Evolutionary conservation across 2,329 filamentous ascomycete species (phyloP).

Genomic region (Hypoxylon sp.): DNA sequence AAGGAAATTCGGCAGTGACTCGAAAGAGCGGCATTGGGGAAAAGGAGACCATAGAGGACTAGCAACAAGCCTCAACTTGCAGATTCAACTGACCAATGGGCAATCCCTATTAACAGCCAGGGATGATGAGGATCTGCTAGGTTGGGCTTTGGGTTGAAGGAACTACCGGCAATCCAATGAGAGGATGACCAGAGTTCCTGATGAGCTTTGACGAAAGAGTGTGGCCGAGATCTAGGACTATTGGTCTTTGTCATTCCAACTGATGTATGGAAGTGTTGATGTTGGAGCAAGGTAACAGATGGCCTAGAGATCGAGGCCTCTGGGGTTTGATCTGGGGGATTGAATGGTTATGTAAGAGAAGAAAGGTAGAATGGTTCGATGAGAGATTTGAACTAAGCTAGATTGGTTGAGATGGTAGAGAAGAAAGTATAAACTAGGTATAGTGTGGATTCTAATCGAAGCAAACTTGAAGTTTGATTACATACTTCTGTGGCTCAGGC

Average conservation of each 20-base stretch:
- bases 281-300: neutral
- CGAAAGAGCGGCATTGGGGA: neutral
- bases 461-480: neutral
- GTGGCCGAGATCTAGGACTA: neutral
- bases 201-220: no score
- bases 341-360: neutral
- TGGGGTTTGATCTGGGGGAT: neutral
- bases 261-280: conserved; percentile 1
- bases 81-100: neutral
- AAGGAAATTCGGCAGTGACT: neutral
- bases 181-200: neutral
- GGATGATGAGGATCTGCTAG: neutral
- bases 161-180: neutral
- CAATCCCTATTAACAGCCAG: neutral
- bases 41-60: neutral
- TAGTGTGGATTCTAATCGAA: neutral
- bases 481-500: neutral
- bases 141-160: neutral
- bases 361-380: neutral
- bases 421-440: neutral
- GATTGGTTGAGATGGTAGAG: neutral
- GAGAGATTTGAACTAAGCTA: neutral
- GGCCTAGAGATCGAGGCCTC: neutral
- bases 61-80: neutral
- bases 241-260: neutral